Percentiles rank a stretch among this genome's conserved stretches.
Evolutionary conservation across 805 yeast genomes (phyloP).

Genomic region (Saccharomycopsis malanga): DNA sequence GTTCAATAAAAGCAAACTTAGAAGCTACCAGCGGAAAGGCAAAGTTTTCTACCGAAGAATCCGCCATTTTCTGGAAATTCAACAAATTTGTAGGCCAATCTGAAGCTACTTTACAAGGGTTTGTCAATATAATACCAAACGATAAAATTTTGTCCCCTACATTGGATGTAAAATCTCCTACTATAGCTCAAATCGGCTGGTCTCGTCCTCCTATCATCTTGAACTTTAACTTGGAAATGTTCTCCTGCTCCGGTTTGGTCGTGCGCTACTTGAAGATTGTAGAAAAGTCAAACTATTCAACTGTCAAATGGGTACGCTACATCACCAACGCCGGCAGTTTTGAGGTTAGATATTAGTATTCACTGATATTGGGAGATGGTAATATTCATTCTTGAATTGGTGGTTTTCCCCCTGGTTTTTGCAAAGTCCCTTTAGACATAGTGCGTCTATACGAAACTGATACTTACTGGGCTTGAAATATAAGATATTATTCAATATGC

Average conservation of each 20-base stretch:
- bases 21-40: constrained; percentile 56
- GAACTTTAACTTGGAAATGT: constrained; percentile 64
- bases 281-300: constrained; percentile 53
- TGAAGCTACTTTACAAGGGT: constrained; percentile 44
- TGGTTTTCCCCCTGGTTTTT: too few species aligned
- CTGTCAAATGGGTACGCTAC: constrained; percentile 87
- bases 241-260: constrained; percentile 66
- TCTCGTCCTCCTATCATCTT: constrained; percentile 69
- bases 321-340: constrained; percentile 69
- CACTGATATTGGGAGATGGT: background rate
- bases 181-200: constrained; percentile 35
- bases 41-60: constrained; percentile 60
- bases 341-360: constrained; percentile 59
- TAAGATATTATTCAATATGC: too few species aligned
- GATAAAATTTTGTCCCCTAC: constrained; percentile 7
- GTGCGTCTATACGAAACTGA: too few species aligned
- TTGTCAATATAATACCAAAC: constrained; percentile 43
- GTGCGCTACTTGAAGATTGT: constrained; percentile 65
- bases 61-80: constrained; percentile 61
- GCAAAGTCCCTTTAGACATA: too few species aligned
- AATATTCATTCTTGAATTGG: too few species aligned
- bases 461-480: too few species aligned
- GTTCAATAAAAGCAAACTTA: constrained; percentile 41
- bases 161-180: constrained; percentile 6
- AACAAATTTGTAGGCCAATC: constrained; percentile 60